Evolutionary conservation across 169 alveolate species (phyloP), one percentile per base, ranked within the genome.

Genomic region (Plasmodium gaboni): DNA sequence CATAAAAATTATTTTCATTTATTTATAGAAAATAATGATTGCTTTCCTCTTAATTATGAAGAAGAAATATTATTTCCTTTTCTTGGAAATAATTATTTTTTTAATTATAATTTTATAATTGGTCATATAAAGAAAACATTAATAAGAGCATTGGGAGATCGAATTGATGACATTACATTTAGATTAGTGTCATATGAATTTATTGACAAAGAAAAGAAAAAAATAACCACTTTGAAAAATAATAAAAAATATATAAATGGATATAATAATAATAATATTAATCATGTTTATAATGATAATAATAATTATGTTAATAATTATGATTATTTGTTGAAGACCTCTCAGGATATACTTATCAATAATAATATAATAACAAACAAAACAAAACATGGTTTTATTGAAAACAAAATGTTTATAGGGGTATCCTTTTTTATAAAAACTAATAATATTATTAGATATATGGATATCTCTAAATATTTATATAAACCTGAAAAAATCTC

Each of bases 361-460:
- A 50, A 60, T 1, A 50, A 50, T 32, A 28, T n/a, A 5, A 24
- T 26, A n/a, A 17, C 17, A 12, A 59, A 22, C 32, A 44, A 15
- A 17, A 19, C 6, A 12, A 57, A 57, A 5, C 55, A n/a, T n/a
- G 10, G 0, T 0, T 6, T 32, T 19, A 42, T 8, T 10, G 13
- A n/a, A 28, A 76, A 48, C 53, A 61, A 28, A 38, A 15, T 53
- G 3, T 17, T 76, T 13, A 7, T 32, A 5, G 88, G 88, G 5
- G 55, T 76, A 5, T 61, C 28, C 51, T 63, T 76, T 38, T 76
- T 76, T 57, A 17, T 76, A 42, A 76, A 76, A 26, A 76, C 88
- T 22, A 76, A 63, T 38, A 64, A 64, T 13, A 38, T 48, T 3
- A 50, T 64, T n/a, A 22, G 88, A 38, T 17, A 10, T 3, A 63